Base-by-base conservation (phyloP, 306 rosid genomes). In the Rosa persica region DNA sequence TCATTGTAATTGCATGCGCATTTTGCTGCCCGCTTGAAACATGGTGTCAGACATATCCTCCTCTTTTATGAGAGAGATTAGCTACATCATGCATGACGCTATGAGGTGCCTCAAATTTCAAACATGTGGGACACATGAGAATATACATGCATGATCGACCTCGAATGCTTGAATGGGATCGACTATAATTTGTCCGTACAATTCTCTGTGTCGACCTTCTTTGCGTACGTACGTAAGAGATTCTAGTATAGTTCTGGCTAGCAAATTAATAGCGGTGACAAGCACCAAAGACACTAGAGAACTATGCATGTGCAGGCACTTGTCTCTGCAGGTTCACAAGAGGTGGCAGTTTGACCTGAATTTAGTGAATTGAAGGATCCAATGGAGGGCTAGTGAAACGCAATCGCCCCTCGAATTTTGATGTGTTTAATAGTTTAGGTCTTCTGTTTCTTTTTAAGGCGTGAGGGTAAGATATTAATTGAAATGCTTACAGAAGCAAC, bases 1-100 rank as follows among this genome's bases (percentile, higher is more conserved):
- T 30, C 17, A 60, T 60, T 11, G 42, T 62, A 12, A 27, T 54
- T 23, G 67, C 68, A 74, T 74, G 78, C 69, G 78, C 78, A 74
- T 40, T 48, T 19, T 13, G 22, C 54, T 12, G 55, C 78, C 40
- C 27, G 40, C 55, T 58, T 74, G 40, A 74, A 55, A 55, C 68
- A 55, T 57, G 54, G 68, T 57, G 78, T 55, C 77, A 55, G 40
- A 57, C 27, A 15, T 42, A 74, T 74, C 48, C 27, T 13, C 22
- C 67, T 19, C 67, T 65, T 73, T 73, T 73, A 55, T 73, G 65
- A 7, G 13, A 20, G 13, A 20, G 38, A 54, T 73, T 36, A 73
- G 49, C 51, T 8, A 25, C 75, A 47, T 30, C 36, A 30, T 34
- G 62, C 25, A 7, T 55, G 25, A 22, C 62, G 36, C 25, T 71